These are phyloP conservation scores for Trichoderma koningii DNA, from an alignment of 2,329 filamentous ascomycete genomes.

Conservation along the genomic window DNA sequence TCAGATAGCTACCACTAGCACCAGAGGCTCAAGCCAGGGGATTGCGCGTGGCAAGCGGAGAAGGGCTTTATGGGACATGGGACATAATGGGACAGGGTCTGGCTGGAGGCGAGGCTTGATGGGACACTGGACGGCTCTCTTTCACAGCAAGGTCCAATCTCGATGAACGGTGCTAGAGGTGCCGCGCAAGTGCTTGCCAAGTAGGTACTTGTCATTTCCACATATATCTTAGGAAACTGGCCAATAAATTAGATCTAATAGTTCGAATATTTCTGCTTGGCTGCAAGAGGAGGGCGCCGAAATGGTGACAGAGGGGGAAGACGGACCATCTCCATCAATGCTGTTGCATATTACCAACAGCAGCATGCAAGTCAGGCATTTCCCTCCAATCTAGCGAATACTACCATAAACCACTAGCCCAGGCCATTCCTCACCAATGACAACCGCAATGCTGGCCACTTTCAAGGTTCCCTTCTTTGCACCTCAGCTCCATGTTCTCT, in stretches of 20 bases:
- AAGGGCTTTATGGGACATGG: constrained; percentile 1
- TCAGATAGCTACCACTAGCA: not conserved
- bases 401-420: too few relatives aligned
- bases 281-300: too few relatives aligned
- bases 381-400: too few relatives aligned
- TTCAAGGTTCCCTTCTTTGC: not conserved
- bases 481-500: not conserved
- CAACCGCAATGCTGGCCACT: not conserved
- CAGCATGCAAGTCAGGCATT: too few relatives aligned
- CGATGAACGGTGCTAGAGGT: not conserved
- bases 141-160: not conserved
- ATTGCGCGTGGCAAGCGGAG: constrained; percentile 24
- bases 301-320: too few relatives aligned
- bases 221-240: too few relatives aligned
- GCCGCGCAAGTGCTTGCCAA: not conserved
- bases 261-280: too few relatives aligned
- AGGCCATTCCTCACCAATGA: too few relatives aligned
- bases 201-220: too few relatives aligned
- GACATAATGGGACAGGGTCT: constrained; percentile 5
- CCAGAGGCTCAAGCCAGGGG: constrained; percentile 6
- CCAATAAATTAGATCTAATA: too few relatives aligned
- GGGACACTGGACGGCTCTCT: not conserved
- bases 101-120: not conserved
- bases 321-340: too few relatives aligned
- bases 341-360: too few relatives aligned